Percentiles rank a stretch among this genome's conserved stretches.
Conservation (phyloP, 768 basidiomycete genomes). For the Ramaria sp. region DNA sequence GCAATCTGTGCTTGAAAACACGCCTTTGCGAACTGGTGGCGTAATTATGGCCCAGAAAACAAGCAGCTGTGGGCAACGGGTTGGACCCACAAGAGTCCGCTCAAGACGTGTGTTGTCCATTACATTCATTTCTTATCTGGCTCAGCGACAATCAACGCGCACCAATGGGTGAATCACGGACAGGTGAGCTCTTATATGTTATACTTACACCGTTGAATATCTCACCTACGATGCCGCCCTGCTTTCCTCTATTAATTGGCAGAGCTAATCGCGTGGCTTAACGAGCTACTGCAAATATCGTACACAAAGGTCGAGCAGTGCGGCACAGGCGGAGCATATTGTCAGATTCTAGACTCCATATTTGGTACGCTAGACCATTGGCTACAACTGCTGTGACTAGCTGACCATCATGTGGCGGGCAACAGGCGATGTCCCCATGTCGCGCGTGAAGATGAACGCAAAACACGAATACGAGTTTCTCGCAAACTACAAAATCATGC, state of each 20-base stretch:
- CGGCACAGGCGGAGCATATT: slow-evolving; percentile 86
- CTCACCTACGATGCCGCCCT: background rate
- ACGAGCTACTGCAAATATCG: slow-evolving; percentile 83
- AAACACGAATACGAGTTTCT: slow-evolving; percentile 94
- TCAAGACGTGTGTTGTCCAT: background rate
- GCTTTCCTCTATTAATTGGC: background rate
- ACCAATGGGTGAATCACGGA: slow-evolving; percentile 61
- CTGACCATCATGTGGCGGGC: background rate
- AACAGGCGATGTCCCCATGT: slow-evolving; percentile 83
- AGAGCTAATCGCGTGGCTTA: slow-evolving; percentile 88
- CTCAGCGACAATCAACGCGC: background rate
- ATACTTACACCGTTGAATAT: background rate
- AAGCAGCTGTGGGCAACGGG: no score
- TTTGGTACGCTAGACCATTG: slow-evolving; percentile 41
- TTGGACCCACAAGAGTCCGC: background rate
- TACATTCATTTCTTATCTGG: background rate
- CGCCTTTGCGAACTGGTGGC: no score
- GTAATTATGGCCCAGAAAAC: background rate
- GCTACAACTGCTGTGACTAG: background rate
- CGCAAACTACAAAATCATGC: slow-evolving; percentile 92
- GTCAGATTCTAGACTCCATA: slow-evolving; percentile 91
- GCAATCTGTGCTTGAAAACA: background rate
- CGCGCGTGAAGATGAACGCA: slow-evolving; percentile 89
- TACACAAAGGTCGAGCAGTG: slow-evolving; percentile 92
- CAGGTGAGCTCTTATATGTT: slow-evolving; percentile 17